Evolutionary conservation across 2,329 filamentous ascomycete genomes (phyloP).

Genomic region (Exophiala bonariae): DNA sequence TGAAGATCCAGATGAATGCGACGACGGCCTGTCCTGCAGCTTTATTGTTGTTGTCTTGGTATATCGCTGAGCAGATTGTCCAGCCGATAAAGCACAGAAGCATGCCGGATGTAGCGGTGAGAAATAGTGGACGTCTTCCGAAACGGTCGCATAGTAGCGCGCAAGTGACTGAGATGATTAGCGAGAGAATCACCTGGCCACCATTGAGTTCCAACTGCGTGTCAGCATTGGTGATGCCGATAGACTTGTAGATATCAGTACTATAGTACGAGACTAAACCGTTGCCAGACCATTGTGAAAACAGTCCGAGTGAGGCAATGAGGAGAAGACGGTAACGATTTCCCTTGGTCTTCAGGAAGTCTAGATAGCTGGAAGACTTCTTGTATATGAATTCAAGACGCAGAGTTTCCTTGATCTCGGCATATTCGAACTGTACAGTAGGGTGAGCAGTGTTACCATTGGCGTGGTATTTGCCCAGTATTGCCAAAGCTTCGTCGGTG

Average conservation of each 20-base stretch:
- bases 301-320: slow-evolving; percentile 53
- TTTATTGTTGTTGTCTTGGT: slow-evolving; percentile 32
- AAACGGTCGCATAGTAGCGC: slow-evolving; percentile 57
- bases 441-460: slow-evolving; percentile 39
- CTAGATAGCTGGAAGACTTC: slow-evolving; percentile 55
- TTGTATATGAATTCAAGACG: slow-evolving; percentile 55
- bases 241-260: slow-evolving; percentile 43
- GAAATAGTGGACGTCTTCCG: slow-evolving; percentile 59
- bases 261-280: slow-evolving; percentile 36
- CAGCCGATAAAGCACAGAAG: slow-evolving; percentile 43
- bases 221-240: slow-evolving; percentile 59
- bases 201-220: slow-evolving; percentile 47
- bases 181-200: slow-evolving; percentile 60
- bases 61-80: slow-evolving; percentile 40
- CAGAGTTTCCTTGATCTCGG: slow-evolving; percentile 66
- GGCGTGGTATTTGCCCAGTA: slow-evolving; percentile 39
- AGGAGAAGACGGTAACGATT: slow-evolving; percentile 58
- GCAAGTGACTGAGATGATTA: slow-evolving; percentile 58
- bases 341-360: slow-evolving; percentile 61
- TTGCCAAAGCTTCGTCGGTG: slow-evolving; percentile 29
- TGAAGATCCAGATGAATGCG: slow-evolving; percentile 44
- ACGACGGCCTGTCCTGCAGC: slow-evolving; percentile 37
- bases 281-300: slow-evolving; percentile 60
- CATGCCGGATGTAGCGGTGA: slow-evolving; percentile 42
- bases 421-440: slow-evolving; percentile 65